These are phyloP conservation scores for Waitea zeae DNA, from an alignment of 1,284 basidiomycete genomes.

Conservation along the genomic window DNA sequence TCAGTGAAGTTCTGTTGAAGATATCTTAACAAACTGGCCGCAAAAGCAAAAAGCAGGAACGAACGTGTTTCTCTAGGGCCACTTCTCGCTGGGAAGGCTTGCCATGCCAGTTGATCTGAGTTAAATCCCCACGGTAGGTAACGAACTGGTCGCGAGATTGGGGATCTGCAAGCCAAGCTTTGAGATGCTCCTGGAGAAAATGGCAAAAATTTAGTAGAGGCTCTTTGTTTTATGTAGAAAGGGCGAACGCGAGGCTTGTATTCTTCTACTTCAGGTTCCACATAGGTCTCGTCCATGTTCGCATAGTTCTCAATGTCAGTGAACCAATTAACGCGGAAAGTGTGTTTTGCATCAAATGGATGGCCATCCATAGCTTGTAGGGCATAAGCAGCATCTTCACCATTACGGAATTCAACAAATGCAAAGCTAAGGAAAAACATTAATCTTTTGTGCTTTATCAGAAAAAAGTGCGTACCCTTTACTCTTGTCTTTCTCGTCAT, in stretches of 20 bases:
- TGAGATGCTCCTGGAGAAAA: conserved; percentile 68
- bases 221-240: conserved; percentile 1
- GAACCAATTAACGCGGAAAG: conserved; percentile 83
- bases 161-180: conserved; percentile 87
- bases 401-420: conserved; percentile 78
- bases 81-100: conserved; percentile 79
- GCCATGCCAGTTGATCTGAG: conserved; percentile 88
- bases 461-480: conserved; percentile 50
- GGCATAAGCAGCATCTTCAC: conserved; percentile 72
- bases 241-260: conserved; percentile 70
- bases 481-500: conserved; percentile 61
- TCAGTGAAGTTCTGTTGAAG: conserved; percentile 78
- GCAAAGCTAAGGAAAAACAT: conserved; percentile 44
- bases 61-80: conserved; percentile 55
- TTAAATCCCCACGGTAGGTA: conserved; percentile 85
- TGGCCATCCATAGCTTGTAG: conserved; percentile 71
- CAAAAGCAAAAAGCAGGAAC: conserved; percentile 9
- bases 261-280: conserved; percentile 65
- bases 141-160: conserved; percentile 93
- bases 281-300: conserved; percentile 70
- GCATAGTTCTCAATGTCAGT: conserved; percentile 83
- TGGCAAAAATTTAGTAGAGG: neutral
- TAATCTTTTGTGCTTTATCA: neutral
- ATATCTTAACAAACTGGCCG: neutral
- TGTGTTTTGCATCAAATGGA: conserved; percentile 87